Evolutionary conservation across 1,139 yeast species (phyloP).

Genomic region (Fermentozyma sake): DNA sequence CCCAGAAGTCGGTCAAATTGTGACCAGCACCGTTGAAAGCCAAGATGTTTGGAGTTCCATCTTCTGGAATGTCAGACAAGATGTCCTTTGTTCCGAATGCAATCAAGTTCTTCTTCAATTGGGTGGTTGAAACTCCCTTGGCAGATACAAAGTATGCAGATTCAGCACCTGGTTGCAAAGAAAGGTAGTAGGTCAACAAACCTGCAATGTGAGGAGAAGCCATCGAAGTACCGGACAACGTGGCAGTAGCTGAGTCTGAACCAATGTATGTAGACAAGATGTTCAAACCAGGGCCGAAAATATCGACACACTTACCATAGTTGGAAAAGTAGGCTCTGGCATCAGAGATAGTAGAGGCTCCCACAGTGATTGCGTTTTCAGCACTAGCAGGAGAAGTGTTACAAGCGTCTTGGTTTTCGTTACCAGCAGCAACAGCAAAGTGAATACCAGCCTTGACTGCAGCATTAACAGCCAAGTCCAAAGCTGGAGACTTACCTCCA

Average conservation of each 20-base stretch:
- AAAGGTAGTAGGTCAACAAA: constrained; percentile 78
- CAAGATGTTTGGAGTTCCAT: constrained; percentile 76
- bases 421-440: constrained; percentile 89
- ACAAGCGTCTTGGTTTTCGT: constrained; percentile 82
- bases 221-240: constrained; percentile 97
- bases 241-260: constrained; percentile 76
- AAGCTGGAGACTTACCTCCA: constrained; percentile 79
- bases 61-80: constrained; percentile 69
- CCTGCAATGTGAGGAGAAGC: constrained; percentile 98
- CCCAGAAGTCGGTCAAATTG: constrained; percentile 73
- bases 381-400: constrained; percentile 81
- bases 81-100: constrained; percentile 70
- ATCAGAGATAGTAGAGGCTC: constrained; percentile 75
- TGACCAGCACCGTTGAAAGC: constrained; percentile 93
- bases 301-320: constrained; percentile 81
- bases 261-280: constrained; percentile 85
- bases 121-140: constrained; percentile 71
- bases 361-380: constrained; percentile 71
- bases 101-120: constrained; percentile 83
- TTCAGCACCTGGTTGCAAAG: constrained; percentile 82
- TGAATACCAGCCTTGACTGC: constrained; percentile 78
- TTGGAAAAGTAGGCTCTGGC: constrained; percentile 77
- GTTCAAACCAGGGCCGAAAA: constrained; percentile 82
- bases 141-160: constrained; percentile 62
- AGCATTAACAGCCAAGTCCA: constrained; percentile 79